These are phyloP conservation scores for Collybia nuda DNA, from an alignment of 768 basidiomycete species.

Conservation along the genomic window DNA sequence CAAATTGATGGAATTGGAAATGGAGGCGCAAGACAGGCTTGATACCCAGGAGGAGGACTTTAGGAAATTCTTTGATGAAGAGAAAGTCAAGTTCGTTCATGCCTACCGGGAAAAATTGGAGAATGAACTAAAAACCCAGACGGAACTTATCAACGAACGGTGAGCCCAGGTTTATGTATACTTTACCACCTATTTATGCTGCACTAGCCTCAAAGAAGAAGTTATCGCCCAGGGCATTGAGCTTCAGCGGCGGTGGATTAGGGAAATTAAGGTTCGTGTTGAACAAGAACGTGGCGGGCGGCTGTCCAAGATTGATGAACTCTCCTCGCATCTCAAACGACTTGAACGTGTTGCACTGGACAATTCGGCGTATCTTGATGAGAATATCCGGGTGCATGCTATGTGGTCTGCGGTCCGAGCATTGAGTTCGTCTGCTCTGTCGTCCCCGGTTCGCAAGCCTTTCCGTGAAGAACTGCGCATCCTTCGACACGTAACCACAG, in stretches of 20 bases:
- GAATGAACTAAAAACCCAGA: constrained; percentile 81
- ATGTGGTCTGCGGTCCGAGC: constrained; percentile 94
- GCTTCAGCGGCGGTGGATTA: constrained; percentile 94
- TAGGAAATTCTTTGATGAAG: constrained; percentile 76
- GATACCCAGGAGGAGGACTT: constrained; percentile 86
- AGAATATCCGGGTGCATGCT: constrained; percentile 88
- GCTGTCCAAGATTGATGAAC: constrained; percentile 90
- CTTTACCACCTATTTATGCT: constrained; percentile 1
- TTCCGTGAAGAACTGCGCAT: constrained; percentile 91
- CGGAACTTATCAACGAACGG: constrained; percentile 94
- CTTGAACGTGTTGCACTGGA: constrained; percentile 90
- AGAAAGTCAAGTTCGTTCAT: constrained; percentile 68
- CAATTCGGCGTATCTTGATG: constrained; percentile 88
- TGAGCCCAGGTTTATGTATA: constrained; percentile 29
- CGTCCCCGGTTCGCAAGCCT: constrained; percentile 67
- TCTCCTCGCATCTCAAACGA: constrained; percentile 86
- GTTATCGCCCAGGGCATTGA: constrained; percentile 97
- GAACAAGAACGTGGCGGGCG: constrained; percentile 96
- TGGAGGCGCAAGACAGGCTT: constrained; percentile 83
- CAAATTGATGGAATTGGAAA: constrained; percentile 79
- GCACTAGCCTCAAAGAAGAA: constrained; percentile 81
- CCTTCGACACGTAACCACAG: constrained; percentile 70
- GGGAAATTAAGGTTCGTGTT: constrained; percentile 93
- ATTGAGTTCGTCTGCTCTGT: constrained; percentile 61
- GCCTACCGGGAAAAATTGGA: constrained; percentile 87